These are phyloP conservation scores for Gaeumannomyces sp. DNA, from an alignment of 2,329 filamentous ascomycete species.

Conservation along the genomic window DNA sequence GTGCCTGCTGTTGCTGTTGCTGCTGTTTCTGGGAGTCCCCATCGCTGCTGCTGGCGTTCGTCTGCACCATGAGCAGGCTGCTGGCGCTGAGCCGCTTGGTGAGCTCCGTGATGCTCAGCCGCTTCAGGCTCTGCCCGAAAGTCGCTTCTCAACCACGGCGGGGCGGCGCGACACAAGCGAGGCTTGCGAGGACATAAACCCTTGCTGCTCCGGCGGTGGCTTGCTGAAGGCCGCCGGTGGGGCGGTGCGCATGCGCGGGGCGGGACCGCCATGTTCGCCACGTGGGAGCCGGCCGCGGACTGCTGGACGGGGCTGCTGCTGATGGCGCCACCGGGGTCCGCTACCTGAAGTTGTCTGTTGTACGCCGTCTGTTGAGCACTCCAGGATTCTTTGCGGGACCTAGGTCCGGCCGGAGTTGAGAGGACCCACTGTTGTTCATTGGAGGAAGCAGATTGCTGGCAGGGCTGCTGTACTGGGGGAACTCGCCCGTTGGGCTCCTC, in stretches of 20 bases:
- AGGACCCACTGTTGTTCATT: constrained; percentile 22
- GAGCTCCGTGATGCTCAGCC: constrained; percentile 54
- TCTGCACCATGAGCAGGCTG: constrained; percentile 53
- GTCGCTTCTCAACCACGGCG: constrained; percentile 37
- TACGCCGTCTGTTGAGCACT: constrained; percentile 33
- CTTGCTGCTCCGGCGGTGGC: constrained; percentile 27
- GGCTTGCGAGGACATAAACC: constrained; percentile 10
- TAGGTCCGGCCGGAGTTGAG: constrained; percentile 44
- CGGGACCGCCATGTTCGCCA: constrained; percentile 6
- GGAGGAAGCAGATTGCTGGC: constrained; percentile 5
- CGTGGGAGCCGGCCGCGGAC: constrained; percentile 1
- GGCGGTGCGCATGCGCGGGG: constrained; percentile 18
- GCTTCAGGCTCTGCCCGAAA: constrained; percentile 50
- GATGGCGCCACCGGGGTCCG: constrained; percentile 10
- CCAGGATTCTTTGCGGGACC: constrained; percentile 41
- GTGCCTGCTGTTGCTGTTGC: constrained; percentile 26
- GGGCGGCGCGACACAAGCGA: constrained; percentile 10
- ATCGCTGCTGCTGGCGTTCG: constrained; percentile 45
- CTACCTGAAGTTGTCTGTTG: constrained; percentile 43
- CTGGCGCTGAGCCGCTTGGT: constrained; percentile 54
- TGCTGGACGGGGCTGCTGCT: constrained; percentile 6
- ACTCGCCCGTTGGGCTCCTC: constrained; percentile 1
- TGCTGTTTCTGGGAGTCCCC: constrained; percentile 38
- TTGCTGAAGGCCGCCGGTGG: constrained; percentile 18
- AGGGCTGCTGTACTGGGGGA: background rate